Base-by-base conservation (phyloP, 352 stramenopile species). In the Phytophthora sojae region DNA sequence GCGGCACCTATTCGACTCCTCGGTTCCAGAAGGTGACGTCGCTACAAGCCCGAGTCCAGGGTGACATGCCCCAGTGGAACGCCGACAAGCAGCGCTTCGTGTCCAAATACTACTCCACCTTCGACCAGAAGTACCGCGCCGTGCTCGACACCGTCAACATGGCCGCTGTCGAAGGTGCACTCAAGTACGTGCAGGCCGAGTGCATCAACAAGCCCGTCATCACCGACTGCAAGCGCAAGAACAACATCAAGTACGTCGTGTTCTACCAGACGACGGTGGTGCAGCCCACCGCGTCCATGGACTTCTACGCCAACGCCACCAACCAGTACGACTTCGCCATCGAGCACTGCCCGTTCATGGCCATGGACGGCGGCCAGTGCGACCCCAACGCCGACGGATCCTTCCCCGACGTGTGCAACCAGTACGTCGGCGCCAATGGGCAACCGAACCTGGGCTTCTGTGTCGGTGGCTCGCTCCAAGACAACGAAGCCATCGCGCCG, bases 141-240 rank as follows among this genome's bases (percentile, higher is more conserved):
- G 69, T 89, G 1, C 64, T 82, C 1, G 80, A 88, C 67, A 86
- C 80, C 35, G 80, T 88, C 55, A 88, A 88, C 59, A 85, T 78
- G 67, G 80, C 80, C 15, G 62, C 77, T 0, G 73, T 91, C 2
- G 83, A 91, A 67, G 77, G 81, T 30, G 82, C 78, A 25, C 75
- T 91, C 54, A 90, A 85, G 61, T 89, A 91, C 61, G 77, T 90
- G 1, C 77, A 86, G 55, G 79, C 84, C 9, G 84, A 92, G 54
- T 83, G 79, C 67, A 90, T 92, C 64, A 88, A 88, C 61, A 25
- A 64, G 2, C 75, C 67, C 1, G 77, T 78, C 3, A 57, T 85
- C 17, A 65, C 57, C 25, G 57, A 82, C 56, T 89, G 81, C 62
- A 68, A 70, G 37, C 83, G 39, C 39, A 51, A 89, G 57, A 92